Evolutionary conservation across 768 basidiomycete species (phyloP).

Genomic region (Coprinopsis sp.): DNA sequence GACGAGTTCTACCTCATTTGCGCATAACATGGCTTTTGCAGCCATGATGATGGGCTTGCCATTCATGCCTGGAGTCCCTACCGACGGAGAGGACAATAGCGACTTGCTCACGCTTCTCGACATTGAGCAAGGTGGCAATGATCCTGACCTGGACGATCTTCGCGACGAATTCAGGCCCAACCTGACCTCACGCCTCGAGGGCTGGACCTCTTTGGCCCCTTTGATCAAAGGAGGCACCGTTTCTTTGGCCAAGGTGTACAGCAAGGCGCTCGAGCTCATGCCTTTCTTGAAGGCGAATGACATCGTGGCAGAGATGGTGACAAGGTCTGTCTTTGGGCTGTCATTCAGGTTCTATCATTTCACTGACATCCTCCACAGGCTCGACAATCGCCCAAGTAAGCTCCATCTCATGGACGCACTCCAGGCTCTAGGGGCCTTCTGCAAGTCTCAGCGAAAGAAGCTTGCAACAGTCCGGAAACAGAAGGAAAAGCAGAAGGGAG

Average conservation of each 20-base stretch:
- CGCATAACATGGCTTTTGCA: constrained; percentile 56
- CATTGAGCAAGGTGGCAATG: constrained; percentile 43
- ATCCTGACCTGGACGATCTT: constrained; percentile 52
- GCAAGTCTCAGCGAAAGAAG: constrained; percentile 46
- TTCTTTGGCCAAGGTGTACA: constrained; percentile 38
- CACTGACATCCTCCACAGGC: constrained; percentile 25
- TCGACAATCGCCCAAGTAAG: constrained; percentile 53
- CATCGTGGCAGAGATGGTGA: constrained; percentile 51
- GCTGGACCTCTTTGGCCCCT: constrained; percentile 44
- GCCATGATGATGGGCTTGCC: constrained; percentile 56
- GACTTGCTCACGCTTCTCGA: constrained; percentile 52
- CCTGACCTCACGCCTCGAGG: constrained; percentile 51
- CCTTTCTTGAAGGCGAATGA: constrained; percentile 51
- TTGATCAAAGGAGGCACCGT: constrained; percentile 34
- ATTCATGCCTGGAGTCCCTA: constrained; percentile 24
- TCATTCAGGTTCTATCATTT: not conserved
- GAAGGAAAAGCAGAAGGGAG: constrained; percentile 8
- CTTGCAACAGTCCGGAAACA: constrained; percentile 18
- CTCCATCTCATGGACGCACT: constrained; percentile 48
- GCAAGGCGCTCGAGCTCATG: constrained; percentile 46
- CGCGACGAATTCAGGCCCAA: constrained; percentile 57
- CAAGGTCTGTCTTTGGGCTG: constrained; percentile 36
- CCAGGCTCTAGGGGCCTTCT: constrained; percentile 43
- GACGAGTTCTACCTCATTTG: constrained; percentile 28
- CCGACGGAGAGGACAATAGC: constrained; percentile 36